phyloP scores from a whole-genome alignment of 139 green algal species.

The Nannochloris sp. region DNA sequence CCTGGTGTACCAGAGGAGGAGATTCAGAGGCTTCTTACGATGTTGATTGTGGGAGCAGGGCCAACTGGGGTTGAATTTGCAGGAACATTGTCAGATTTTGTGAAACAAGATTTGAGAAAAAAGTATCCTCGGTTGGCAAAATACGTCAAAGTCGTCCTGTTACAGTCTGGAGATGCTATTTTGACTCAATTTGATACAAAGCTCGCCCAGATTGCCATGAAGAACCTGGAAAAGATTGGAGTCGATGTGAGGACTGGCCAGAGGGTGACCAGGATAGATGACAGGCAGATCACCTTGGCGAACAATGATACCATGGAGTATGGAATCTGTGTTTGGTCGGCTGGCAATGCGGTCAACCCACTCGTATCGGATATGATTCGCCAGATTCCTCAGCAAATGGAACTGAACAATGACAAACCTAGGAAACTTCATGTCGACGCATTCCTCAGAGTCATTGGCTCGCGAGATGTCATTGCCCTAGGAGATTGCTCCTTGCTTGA shows the following conservation, averaged over 20 bases:
- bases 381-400: constrained; percentile 9
- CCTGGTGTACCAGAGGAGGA: constrained; percentile 36
- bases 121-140: constrained; percentile 24
- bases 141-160: constrained; percentile 49
- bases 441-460: constrained; percentile 56
- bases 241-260: constrained; percentile 58
- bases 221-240: constrained; percentile 52
- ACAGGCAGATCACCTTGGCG: constrained; percentile 46
- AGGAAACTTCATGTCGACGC: constrained; percentile 44
- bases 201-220: constrained; percentile 67
- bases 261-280: constrained; percentile 44
- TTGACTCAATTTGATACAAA: constrained; percentile 56
- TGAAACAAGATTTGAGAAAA: constrained; percentile 28
- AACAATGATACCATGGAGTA: constrained; percentile 60
- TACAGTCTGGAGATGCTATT: constrained; percentile 58
- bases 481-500: constrained; percentile 77
- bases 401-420: constrained; percentile 61
- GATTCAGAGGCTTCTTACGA: constrained; percentile 50
- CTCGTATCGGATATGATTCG: not conserved
- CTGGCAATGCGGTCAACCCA: constrained; percentile 67
- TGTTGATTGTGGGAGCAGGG: constrained; percentile 78
- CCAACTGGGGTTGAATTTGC: constrained; percentile 78
- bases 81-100: constrained; percentile 50
- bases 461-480: constrained; percentile 59
- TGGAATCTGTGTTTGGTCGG: constrained; percentile 84